These are phyloP conservation scores for Zancudomyces culisetae DNA, from an alignment of 371 early-diverging fungal species.

Conservation along the genomic window DNA sequence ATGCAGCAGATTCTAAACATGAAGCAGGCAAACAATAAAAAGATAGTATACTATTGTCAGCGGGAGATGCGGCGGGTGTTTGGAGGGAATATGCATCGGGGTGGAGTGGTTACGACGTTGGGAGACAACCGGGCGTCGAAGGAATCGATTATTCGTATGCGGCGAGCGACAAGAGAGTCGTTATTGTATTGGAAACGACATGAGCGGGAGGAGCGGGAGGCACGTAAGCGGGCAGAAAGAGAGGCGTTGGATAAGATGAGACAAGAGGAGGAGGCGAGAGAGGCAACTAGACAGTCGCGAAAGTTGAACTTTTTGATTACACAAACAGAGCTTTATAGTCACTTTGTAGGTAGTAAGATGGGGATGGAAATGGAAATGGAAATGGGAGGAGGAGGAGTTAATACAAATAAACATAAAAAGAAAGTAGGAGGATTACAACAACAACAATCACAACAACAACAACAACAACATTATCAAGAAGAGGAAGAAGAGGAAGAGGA, in stretches of 20 bases:
- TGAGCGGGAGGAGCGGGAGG: slow-evolving; percentile 77
- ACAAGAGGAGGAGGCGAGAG: slow-evolving; percentile 77
- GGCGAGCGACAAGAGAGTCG: slow-evolving; percentile 36
- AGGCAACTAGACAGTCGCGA: slow-evolving; percentile 72
- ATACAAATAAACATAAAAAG: background rate
- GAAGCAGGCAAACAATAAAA: slow-evolving; percentile 19
- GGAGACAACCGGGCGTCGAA: slow-evolving; percentile 15
- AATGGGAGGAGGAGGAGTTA: background rate
- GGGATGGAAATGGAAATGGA: slow-evolving; percentile 4
- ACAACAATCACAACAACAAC: no score
- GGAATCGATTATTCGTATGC: slow-evolving; percentile 15
- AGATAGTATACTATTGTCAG: slow-evolving; percentile 18
- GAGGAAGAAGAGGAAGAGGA: slow-evolving; percentile 20
- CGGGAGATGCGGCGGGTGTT: slow-evolving; percentile 22
- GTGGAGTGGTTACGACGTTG: background rate
- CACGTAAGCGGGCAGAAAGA: slow-evolving; percentile 73
- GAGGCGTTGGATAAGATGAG: slow-evolving; percentile 65
- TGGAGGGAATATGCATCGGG: slow-evolving; percentile 5
- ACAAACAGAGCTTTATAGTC: slow-evolving; percentile 93
- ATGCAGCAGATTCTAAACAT: slow-evolving; percentile 10
- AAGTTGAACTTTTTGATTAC: slow-evolving; percentile 93
- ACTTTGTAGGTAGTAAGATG: slow-evolving; percentile 81
- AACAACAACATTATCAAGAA: no score
- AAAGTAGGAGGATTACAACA: background rate
- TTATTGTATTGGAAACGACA: slow-evolving; percentile 75